Evolutionary conservation across 768 basidiomycete genomes (phyloP), one percentile per base, ranked within the genome.

Genomic region (Pleurotus giganteus): DNA sequence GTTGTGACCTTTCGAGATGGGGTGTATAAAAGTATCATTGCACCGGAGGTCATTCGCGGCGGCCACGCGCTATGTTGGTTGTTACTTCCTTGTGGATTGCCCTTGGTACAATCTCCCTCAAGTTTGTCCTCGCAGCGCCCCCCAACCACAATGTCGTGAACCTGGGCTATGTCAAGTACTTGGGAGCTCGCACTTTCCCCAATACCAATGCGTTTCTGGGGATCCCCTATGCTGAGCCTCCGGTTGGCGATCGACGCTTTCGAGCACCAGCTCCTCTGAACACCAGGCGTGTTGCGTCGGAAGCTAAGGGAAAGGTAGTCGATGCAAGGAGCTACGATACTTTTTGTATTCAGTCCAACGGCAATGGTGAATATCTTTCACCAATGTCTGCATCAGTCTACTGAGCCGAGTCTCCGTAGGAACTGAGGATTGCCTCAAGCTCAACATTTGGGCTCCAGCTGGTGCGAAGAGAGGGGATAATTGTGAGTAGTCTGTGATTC

Each of bases 351-450:
- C 85, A 86, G 65, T 82, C 81, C 3, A 75, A 72, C 15, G 81
- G 70, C 0, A 76, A 77, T 53, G 63, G 80, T 78, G 54, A 68
- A 65, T 12, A 24, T 12, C 39, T 7, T n/a, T n/a, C n/a, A n/a
- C n/a, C n/a, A n/a, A n/a, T n/a, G n/a, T n/a, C n/a, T n/a, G n/a
- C n/a, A n/a, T n/a, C n/a, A n/a, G n/a, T n/a, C n/a, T n/a, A n/a
- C n/a, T n/a, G n/a, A n/a, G n/a, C n/a, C n/a, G n/a, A n/a, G n/a
- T n/a, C n/a, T n/a, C n/a, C n/a, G n/a, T n/a, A n/a, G n/a, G n/a
- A n/a, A n/a, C n/a, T n/a, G 85, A 87, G 66, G 84, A 86, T 57
- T 87, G 84, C 58, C 66, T 87, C 26, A 85, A 85, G 45, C 69
- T 86, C 19, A 84, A 87, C 63, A 73, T 88, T 12, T 86, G 86